Base-by-base conservation (phyloP, 2,329 filamentous ascomycete species). In the Sphaerulina populicola region DNA sequence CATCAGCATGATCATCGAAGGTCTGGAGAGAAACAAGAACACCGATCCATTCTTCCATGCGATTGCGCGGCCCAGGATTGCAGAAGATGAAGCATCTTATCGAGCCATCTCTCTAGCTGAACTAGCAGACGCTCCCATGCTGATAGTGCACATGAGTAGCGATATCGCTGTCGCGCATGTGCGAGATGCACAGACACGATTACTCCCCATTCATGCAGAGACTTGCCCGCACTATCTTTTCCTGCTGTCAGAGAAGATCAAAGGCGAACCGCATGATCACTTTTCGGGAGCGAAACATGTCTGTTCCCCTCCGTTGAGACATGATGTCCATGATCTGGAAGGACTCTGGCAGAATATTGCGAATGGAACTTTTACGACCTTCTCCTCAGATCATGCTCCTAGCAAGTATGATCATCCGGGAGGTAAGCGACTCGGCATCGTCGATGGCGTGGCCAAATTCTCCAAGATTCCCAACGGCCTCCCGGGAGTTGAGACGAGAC, bases 91-190 rank as follows among this genome's bases (percentile, higher is more conserved):
- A 61, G 75, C 75, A 4, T 73, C 67, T 4, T 72, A 77, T 60
- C 71, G 76, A 6, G 74, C 72, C 40, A 77, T 79, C 50, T 68
- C 70, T 2, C 63, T 79, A 0, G 71, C 74, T 0, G 70, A 74
- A 52, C 63, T 79, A 7, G 72, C 72, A 3, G 71, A 77, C 54
- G 71, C 72, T 0, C 77, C 77, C 0, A 75, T 79, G 43, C 61
- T 79, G 35, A 70, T 79, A 30, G 77, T 79, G 36, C 76, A 78
- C 59, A 72, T 78, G 63, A 73, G 69, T 5, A 74, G 72, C 9
- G 61, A 64, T 38, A 57, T 62, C 3, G 65, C 66, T 0, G 57
- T 65, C n/a, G 43, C 47, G 23, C 66, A 68, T 56, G 65, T 69
- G 12, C 59, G 64, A 23, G 60, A 65, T 38, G 67, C 67, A 6